These are phyloP conservation scores for Galerina marginata DNA, from an alignment of 768 basidiomycete genomes.

Conservation along the genomic window DNA sequence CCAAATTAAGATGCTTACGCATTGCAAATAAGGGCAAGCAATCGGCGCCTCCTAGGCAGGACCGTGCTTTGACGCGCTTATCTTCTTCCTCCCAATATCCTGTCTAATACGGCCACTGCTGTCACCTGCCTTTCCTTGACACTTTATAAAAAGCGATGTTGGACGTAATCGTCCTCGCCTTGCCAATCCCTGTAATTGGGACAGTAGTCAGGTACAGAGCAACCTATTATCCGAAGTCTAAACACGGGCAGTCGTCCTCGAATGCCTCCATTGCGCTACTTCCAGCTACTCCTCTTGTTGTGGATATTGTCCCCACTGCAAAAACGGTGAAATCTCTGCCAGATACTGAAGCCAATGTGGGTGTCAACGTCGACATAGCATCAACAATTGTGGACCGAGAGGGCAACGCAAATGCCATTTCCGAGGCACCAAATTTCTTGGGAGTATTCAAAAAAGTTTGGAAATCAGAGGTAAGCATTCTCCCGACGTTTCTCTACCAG, in stretches of 20 bases:
- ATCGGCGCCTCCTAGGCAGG: too few species aligned
- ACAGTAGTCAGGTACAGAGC: constrained; percentile 14
- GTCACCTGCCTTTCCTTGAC: too few species aligned
- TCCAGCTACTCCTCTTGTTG: neutral
- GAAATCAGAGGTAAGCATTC: constrained; percentile 7
- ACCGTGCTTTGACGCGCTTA: too few species aligned
- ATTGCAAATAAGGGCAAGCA: too few species aligned
- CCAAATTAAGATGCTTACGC: too few species aligned
- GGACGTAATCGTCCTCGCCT: neutral
- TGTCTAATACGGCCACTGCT: too few species aligned
- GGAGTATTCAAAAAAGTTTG: constrained; percentile 11
- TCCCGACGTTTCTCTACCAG: neutral
- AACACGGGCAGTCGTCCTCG: neutral
- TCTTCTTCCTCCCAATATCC: too few species aligned
- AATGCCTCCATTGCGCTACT: neutral
- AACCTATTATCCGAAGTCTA: constrained; percentile 3
- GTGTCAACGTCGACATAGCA: neutral
- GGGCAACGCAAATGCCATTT: neutral
- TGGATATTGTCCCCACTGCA: neutral
- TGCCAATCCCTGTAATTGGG: constrained; percentile 10
- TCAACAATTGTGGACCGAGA: neutral
- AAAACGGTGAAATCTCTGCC: neutral
- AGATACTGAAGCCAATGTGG: neutral
- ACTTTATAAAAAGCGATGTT: neutral
- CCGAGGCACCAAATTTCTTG: neutral